These are phyloP conservation scores for Ceratorhiza oryzae-sativae DNA, from an alignment of 1,284 basidiomycete genomes.

Conservation along the genomic window DNA sequence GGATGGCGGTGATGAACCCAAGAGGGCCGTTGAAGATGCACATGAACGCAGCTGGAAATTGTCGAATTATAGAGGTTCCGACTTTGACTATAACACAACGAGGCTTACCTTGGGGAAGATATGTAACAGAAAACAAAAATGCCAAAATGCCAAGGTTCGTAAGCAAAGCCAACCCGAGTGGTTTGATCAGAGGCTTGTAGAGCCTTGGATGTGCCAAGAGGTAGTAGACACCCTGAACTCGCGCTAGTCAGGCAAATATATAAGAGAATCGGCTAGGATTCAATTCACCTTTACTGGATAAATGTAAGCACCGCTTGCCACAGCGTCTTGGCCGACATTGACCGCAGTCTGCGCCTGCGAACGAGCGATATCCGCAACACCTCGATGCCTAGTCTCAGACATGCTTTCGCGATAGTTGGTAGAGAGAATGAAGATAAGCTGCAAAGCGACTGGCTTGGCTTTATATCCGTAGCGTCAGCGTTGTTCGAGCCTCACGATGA, in stretches of 20 bases:
- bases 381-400: slow-evolving; percentile 25
- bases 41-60: slow-evolving; percentile 61
- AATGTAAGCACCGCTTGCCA: slow-evolving; percentile 52
- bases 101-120: slow-evolving; percentile 61
- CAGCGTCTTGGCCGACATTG: slow-evolving; percentile 49
- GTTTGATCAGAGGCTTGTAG: slow-evolving; percentile 48
- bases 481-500: neutral
- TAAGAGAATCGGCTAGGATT: slow-evolving; percentile 34
- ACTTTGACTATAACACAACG: neutral
- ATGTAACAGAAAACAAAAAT: slow-evolving; percentile 67
- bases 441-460: neutral
- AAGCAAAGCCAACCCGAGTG: slow-evolving; percentile 52
- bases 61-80: neutral
- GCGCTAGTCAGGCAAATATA: neutral
- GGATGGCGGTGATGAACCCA: slow-evolving; percentile 54
- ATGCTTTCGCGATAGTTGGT: neutral
- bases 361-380: slow-evolving; percentile 40
- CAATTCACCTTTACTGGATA: slow-evolving; percentile 52
- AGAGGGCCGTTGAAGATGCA: slow-evolving; percentile 69
- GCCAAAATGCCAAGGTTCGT: slow-evolving; percentile 52
- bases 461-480: neutral
- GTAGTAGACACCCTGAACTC: slow-evolving; percentile 51
- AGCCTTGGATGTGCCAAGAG: slow-evolving; percentile 50
- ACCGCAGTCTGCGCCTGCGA: slow-evolving; percentile 36
- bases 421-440: neutral